Percentiles rank a stretch among this genome's conserved stretches.
phyloP scores from a whole-genome alignment of 805 yeast species.

The Torulaspora gathmanii region DNA sequence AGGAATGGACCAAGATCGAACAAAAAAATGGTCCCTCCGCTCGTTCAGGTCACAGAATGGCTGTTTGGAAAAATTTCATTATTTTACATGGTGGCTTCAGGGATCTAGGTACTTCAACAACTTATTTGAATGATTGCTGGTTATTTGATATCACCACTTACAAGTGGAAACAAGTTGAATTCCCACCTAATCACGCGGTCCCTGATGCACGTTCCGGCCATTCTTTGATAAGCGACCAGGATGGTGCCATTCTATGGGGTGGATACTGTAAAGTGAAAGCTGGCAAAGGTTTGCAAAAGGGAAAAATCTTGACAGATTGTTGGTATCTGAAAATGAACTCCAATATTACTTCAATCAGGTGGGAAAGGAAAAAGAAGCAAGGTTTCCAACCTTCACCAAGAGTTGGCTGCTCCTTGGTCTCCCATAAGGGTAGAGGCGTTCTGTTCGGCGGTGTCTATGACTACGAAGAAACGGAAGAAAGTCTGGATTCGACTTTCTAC shows the following conservation, averaged over 20 bases:
- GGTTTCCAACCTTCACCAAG: conserved; percentile 89
- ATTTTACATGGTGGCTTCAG: conserved; percentile 89
- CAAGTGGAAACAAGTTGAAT: conserved; percentile 87
- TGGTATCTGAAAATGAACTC: conserved; percentile 86
- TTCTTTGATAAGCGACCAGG: conserved; percentile 70
- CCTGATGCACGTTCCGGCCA: conserved; percentile 97
- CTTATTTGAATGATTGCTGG: conserved; percentile 86
- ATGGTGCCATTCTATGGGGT: conserved; percentile 84
- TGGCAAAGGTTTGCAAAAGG: conserved; percentile 80
- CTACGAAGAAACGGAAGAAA: conserved; percentile 91
- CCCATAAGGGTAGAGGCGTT: conserved; percentile 87
- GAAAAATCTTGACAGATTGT: conserved; percentile 78
- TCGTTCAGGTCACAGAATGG: conserved; percentile 87
- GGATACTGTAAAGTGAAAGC: conserved; percentile 94
- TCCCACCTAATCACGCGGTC: conserved; percentile 69
- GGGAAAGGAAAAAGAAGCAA: conserved; percentile 87
- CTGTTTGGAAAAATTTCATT: conserved; percentile 86
- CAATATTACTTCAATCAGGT: conserved; percentile 65
- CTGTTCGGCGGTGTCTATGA: conserved; percentile 95
- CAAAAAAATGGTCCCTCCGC: conserved; percentile 71
- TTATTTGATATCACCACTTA: conserved; percentile 82
- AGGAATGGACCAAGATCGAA: conserved; percentile 89
- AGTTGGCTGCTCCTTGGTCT: conserved; percentile 88
- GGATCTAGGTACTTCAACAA: conserved; percentile 78
- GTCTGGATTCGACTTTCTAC: conserved; percentile 76